Evolutionary conservation across 1,284 basidiomycete genomes (phyloP).

Genomic region (Apiotrichum domesticum): DNA sequence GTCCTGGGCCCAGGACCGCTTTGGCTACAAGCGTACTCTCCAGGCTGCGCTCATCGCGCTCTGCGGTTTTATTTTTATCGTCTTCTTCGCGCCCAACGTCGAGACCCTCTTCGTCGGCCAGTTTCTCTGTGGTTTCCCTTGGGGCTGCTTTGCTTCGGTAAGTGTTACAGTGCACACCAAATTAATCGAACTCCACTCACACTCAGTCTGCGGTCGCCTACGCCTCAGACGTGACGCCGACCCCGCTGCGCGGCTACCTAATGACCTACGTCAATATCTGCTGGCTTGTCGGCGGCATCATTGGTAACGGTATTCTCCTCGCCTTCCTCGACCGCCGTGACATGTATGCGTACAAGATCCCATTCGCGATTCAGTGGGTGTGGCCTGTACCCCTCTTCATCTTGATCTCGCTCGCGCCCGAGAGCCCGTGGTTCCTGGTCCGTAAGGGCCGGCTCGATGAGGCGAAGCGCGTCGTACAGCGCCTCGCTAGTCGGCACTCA

Average conservation of each 20-base stretch:
- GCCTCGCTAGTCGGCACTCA: slow-evolving; percentile 17
- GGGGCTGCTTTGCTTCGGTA: slow-evolving; percentile 43
- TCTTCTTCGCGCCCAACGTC: slow-evolving; percentile 40
- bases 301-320: slow-evolving; percentile 7
- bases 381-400: slow-evolving; percentile 35
- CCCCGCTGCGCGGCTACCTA: slow-evolving; percentile 36
- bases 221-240: slow-evolving; percentile 43
- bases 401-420: slow-evolving; percentile 22
- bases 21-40: slow-evolving; percentile 25
- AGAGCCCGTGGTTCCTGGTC: slow-evolving; percentile 36
- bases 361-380: slow-evolving; percentile 47
- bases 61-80: slow-evolving; percentile 30
- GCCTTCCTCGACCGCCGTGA: neutral
- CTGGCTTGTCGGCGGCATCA: slow-evolving; percentile 41
- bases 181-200: too few relatives aligned
- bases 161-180: too few relatives aligned
- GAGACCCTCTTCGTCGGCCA: slow-evolving; percentile 20
- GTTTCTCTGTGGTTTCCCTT: slow-evolving; percentile 37
- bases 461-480: slow-evolving; percentile 17
- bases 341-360: slow-evolving; percentile 40
- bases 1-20: slow-evolving; percentile 20
- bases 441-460: slow-evolving; percentile 25
- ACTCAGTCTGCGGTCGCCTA: slow-evolving; percentile 22
- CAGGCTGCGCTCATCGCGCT: slow-evolving; percentile 30
- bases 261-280: slow-evolving; percentile 45